phyloP scores from a whole-genome alignment of 1,284 basidiomycete species.

The Fistulinella cinereoalba region DNA sequence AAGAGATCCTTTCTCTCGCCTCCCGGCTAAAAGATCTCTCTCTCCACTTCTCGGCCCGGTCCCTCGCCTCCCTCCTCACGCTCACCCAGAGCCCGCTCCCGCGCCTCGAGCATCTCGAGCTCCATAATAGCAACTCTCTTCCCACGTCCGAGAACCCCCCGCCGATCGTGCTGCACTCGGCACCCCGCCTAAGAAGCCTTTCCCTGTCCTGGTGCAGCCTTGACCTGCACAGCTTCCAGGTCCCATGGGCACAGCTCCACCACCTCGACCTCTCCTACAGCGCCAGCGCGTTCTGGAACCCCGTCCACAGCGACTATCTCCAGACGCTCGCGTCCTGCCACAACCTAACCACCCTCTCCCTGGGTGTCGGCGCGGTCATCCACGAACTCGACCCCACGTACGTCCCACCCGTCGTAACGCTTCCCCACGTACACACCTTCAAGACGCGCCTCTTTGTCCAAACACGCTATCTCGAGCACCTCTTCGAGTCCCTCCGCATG shows the following conservation, averaged over 20 bases:
- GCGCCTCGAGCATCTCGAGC: constrained; percentile 24
- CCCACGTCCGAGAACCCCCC: constrained; percentile 26
- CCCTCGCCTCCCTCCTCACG: constrained; percentile 28
- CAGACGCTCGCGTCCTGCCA: constrained; percentile 22
- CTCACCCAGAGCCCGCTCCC: constrained; percentile 30
- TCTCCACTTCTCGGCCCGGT: constrained; percentile 25
- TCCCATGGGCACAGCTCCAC: constrained; percentile 32
- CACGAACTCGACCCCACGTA: constrained; percentile 11
- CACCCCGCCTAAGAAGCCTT: constrained; percentile 28
- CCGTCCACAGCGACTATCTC: constrained; percentile 31
- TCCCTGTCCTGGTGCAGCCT: constrained; percentile 30
- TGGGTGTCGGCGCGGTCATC: constrained; percentile 25
- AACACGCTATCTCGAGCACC: constrained; percentile 22
- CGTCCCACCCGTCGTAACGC: constrained; percentile 22
- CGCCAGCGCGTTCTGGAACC: constrained; percentile 30
- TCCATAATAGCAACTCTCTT: constrained; percentile 27
- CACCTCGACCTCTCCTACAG: constrained; percentile 28
- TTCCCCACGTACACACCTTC: constrained; percentile 28
- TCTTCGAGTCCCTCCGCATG: constrained; percentile 28
- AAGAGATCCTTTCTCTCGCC: constrained; percentile 26
- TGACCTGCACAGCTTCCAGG: constrained; percentile 27
- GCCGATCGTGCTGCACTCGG: constrained; percentile 24
- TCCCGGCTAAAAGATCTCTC: constrained; percentile 21
- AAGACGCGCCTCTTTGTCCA: constrained; percentile 27
- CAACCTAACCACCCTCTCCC: constrained; percentile 28